These are phyloP conservation scores for Golovinomyces cichoracearum DNA, from an alignment of 2,329 filamentous ascomycete genomes.

Conservation along the genomic window DNA sequence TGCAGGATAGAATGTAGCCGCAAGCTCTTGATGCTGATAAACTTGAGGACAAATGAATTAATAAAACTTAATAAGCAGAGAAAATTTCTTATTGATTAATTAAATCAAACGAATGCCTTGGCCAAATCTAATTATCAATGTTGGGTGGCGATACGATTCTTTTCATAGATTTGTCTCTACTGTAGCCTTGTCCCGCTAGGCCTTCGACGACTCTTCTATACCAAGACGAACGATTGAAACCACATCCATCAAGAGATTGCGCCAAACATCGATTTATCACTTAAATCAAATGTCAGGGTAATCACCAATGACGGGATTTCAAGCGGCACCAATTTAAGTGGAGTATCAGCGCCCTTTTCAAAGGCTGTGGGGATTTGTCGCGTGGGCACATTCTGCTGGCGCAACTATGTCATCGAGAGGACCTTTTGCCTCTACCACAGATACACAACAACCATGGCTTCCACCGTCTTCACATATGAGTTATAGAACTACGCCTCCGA, in stretches of 20 bases:
- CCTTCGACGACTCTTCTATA: constrained; percentile 2
- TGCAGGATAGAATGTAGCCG: neutral
- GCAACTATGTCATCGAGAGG: constrained; percentile 9
- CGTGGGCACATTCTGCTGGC: constrained; percentile 7
- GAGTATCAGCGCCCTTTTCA: constrained; percentile 6
- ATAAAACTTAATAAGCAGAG: neutral
- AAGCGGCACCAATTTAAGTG: constrained; percentile 9
- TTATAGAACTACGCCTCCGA: constrained; percentile 26
- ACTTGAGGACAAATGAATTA: neutral
- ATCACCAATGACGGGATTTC: constrained; percentile 9
- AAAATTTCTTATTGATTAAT: neutral
- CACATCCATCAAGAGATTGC: constrained; percentile 7
- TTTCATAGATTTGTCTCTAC: neutral
- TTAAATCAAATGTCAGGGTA: constrained; percentile 4
- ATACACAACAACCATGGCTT: constrained; percentile 36
- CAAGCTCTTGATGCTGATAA: neutral
- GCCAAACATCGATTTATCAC: constrained; percentile 8
- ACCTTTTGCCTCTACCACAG: constrained; percentile 7
- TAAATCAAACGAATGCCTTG: neutral
- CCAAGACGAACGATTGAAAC: constrained; percentile 3
- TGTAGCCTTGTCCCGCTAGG: constrained; percentile 2
- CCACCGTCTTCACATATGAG: constrained; percentile 26
- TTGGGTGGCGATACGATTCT: neutral
- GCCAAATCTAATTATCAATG: neutral
- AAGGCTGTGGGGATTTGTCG: constrained; percentile 9